Evolutionary conservation across 441 rosid species (phyloP).

Genomic region (Geranium incanum): DNA sequence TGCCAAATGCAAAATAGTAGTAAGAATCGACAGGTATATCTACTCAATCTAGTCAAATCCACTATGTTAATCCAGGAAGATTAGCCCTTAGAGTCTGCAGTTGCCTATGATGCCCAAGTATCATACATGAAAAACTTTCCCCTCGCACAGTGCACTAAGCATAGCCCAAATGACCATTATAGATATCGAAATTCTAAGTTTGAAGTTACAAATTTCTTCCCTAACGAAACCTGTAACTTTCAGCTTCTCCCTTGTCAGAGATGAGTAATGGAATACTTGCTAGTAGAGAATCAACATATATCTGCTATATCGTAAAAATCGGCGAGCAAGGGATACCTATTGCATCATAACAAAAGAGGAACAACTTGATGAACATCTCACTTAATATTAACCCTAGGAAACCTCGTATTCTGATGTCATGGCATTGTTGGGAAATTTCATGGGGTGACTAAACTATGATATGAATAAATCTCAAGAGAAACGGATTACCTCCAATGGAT

Average conservation of each 20-base stretch:
- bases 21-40: no score
- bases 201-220: neutral
- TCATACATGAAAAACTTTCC: neutral
- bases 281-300: no score
- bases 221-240: neutral
- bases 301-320: no score
- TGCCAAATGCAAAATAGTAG: slow-evolving; percentile 26
- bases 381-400: neutral
- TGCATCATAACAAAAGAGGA: no score
- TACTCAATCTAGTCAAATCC: neutral
- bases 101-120: neutral
- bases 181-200: neutral
- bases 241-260: no score
- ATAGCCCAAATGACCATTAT: neutral
- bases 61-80: slow-evolving; percentile 3
- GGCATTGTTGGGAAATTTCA: neutral
- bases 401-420: neutral
- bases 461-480: no score
- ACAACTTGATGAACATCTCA: no score
- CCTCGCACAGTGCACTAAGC: neutral
- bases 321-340: no score
- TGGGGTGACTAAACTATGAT: no score
- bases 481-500: no score
- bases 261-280: no score
- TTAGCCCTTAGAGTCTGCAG: neutral